These are phyloP conservation scores for Trichoderma gamsii DNA, from an alignment of 495 filamentous ascomycete genomes.

Conservation along the genomic window DNA sequence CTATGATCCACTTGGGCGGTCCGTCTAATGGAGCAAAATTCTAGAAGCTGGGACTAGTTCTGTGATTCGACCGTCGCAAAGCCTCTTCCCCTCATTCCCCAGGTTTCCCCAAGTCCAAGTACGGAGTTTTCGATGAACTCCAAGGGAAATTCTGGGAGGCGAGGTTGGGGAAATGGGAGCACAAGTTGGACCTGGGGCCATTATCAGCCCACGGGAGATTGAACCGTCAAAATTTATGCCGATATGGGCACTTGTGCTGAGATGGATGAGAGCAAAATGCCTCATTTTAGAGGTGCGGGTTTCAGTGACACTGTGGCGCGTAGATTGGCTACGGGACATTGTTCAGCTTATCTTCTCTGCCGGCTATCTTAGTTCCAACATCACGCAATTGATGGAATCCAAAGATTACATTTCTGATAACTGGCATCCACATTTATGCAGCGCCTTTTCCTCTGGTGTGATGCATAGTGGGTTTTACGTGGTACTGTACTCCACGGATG, in stretches of 20 bases:
- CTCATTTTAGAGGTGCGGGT: not conserved
- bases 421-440: too few species aligned
- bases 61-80: not conserved
- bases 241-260: not conserved
- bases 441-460: too few species aligned
- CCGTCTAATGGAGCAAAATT: not conserved
- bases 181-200: not conserved
- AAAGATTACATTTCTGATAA: not conserved
- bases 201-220: not conserved
- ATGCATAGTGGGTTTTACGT: too few species aligned
- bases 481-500: too few species aligned
- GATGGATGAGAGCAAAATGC: not conserved
- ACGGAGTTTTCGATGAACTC: not conserved
- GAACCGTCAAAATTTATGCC: not conserved
- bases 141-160: not conserved
- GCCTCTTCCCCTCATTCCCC: not conserved
- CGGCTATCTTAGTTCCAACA: not conserved
- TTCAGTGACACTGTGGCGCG: not conserved
- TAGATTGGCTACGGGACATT: not conserved
- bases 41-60: not conserved
- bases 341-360: not conserved
- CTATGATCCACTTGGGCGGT: not conserved
- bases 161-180: not conserved
- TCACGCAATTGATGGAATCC: not conserved
- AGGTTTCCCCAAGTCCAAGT: slow-evolving; percentile 6